These are phyloP conservation scores for Aspergillus thermomutatus DNA, from an alignment of 2,329 filamentous ascomycete species.

Conservation along the genomic window DNA sequence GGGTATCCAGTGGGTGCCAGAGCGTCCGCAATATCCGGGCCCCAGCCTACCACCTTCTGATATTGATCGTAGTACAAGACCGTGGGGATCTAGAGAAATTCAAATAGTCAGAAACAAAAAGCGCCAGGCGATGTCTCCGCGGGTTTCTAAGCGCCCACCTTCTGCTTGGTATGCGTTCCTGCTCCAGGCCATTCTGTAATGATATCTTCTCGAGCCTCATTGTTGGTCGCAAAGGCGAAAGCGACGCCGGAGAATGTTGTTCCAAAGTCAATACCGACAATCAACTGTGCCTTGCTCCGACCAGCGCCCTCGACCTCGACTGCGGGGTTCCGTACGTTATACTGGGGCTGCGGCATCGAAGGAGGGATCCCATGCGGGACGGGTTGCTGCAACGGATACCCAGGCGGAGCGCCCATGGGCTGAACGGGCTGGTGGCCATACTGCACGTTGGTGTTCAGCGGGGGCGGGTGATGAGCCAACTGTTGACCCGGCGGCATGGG, in stretches of 20 bases:
- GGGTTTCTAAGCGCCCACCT: constrained; percentile 55
- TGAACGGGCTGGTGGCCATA: constrained; percentile 43
- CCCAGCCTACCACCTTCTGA: constrained; percentile 99
- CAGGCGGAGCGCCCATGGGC: constrained; percentile 41
- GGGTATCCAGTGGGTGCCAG: constrained; percentile 95
- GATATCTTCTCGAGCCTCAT: constrained; percentile 96
- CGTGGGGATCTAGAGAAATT: constrained; percentile 69
- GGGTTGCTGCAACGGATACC: constrained; percentile 42
- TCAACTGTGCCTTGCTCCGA: constrained; percentile 91
- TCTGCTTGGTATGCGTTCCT: constrained; percentile 97
- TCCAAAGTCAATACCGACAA: constrained; percentile 98
- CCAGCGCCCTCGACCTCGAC: constrained; percentile 81
- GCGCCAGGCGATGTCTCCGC: background rate
- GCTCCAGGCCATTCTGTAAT: constrained; percentile 99
- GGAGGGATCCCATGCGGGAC: constrained; percentile 27
- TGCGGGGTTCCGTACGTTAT: constrained; percentile 31
- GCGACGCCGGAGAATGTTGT: constrained; percentile 98
- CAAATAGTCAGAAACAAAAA: constrained; percentile 6
- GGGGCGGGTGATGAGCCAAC: constrained; percentile 45
- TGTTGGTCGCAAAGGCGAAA: constrained; percentile 90
- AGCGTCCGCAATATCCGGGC: constrained; percentile 94
- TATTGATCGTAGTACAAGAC: constrained; percentile 99
- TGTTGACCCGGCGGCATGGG: constrained; percentile 49
- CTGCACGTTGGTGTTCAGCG: constrained; percentile 53
- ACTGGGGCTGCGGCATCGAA: constrained; percentile 25